Evolutionary conservation across 345 rosid species (phyloP).

Genomic region (Dimocarpus longan): DNA sequence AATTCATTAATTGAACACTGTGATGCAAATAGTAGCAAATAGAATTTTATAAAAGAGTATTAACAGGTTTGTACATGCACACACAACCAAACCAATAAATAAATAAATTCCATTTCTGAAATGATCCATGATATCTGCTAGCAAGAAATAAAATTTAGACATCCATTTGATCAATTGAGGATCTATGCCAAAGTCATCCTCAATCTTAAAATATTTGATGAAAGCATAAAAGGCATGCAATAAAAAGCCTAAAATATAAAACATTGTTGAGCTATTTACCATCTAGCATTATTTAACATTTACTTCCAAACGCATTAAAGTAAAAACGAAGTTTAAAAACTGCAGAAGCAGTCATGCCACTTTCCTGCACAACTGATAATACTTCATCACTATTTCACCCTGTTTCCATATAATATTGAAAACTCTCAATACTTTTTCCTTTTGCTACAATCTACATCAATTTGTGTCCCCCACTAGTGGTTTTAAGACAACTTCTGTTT

Average conservation of each 20-base stretch:
- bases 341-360: neutral
- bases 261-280: neutral
- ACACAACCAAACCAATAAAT: neutral
- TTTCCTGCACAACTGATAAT: neutral
- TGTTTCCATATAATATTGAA: neutral
- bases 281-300: neutral
- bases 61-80: neutral
- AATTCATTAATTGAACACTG: neutral
- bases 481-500: neutral
- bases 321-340: neutral
- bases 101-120: neutral
- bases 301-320: neutral
- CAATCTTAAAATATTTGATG: slow-evolving; percentile 1
- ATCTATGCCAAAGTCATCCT: neutral
- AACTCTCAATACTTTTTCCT: neutral
- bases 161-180: neutral
- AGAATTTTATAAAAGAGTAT: neutral
- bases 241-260: neutral
- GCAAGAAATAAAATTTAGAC: neutral
- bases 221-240: neutral
- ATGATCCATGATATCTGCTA: neutral
- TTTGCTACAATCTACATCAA: neutral
- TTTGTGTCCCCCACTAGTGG: slow-evolving; percentile 2
- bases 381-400: neutral
- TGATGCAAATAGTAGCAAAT: neutral